Conservation (phyloP, 1,284 basidiomycete genomes). For the Irpex sp. region DNA sequence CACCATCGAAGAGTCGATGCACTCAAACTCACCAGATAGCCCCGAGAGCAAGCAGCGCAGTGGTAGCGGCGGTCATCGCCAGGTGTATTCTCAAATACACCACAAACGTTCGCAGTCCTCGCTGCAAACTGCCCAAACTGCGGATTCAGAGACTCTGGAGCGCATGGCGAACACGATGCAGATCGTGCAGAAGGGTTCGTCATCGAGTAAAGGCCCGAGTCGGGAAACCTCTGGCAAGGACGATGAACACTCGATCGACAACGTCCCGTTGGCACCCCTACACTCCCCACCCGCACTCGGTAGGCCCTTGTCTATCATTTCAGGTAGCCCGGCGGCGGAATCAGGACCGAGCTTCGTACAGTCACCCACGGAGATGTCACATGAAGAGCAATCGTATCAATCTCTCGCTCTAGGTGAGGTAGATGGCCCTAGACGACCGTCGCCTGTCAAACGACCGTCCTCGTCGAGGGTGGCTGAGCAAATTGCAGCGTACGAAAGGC, state of each 20-base stretch:
- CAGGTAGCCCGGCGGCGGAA: not conserved
- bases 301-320: conserved; percentile 4
- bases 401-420: not conserved
- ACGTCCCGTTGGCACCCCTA: not conserved
- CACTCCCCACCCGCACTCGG: conserved; percentile 1
- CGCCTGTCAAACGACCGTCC: conserved; percentile 5
- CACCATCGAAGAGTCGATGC: conserved; percentile 50
- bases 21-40: conserved; percentile 29
- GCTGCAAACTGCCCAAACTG: conserved; percentile 33
- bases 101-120: conserved; percentile 16
- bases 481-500: conserved; percentile 38
- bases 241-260: not conserved
- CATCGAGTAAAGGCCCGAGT: conserved; percentile 26
- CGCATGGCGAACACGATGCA: conserved; percentile 61
- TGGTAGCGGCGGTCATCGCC: conserved; percentile 5
- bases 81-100: conserved; percentile 12
- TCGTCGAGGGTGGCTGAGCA: conserved; percentile 30
- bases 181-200: conserved; percentile 53
- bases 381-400: conserved; percentile 6
- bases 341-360: conserved; percentile 13
- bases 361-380: conserved; percentile 20
- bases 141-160: conserved; percentile 65
- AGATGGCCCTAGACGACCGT: not conserved
- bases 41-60: conserved; percentile 2
- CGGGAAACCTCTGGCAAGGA: conserved; percentile 17